Conservation (phyloP, 2,329 filamentous ascomycete species). For the Trichoderma oligosporum region DNA sequence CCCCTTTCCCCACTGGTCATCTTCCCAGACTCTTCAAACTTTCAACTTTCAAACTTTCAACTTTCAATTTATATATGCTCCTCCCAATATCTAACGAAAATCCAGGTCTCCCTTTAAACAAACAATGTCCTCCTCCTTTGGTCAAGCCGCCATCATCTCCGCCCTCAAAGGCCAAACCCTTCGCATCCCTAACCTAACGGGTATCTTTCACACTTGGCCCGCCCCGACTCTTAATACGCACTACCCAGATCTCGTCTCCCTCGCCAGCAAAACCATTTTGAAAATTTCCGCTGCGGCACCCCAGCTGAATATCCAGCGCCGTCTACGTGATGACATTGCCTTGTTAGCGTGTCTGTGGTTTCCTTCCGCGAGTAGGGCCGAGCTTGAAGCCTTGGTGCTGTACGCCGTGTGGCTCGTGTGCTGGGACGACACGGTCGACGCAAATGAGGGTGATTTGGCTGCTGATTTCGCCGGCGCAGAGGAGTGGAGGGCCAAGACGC, state of each 20-base stretch:
- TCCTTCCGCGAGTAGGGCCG: constrained; percentile 22
- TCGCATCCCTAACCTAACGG: constrained; percentile 27
- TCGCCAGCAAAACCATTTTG: constrained; percentile 26
- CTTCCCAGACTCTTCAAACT: too few relatives aligned
- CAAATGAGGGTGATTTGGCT: constrained; percentile 29
- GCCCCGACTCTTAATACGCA: constrained; percentile 24
- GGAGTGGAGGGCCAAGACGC: constrained; percentile 26
- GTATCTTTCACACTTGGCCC: constrained; percentile 29
- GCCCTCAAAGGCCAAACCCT: constrained; percentile 30
- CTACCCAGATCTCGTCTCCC: constrained; percentile 22
- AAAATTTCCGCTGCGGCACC: constrained; percentile 36
- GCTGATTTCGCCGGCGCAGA: constrained; percentile 28
- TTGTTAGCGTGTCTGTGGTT: constrained; percentile 24
- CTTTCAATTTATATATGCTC: not conserved
- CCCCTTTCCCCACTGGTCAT: too few relatives aligned
- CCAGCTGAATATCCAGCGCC: constrained; percentile 16
- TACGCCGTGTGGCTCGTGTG: constrained; percentile 32
- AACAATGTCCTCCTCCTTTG: not conserved
- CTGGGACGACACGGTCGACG: constrained; percentile 35
- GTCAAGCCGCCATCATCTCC: constrained; percentile 23
- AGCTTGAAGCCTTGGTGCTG: constrained; percentile 26
- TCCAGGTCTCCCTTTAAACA: not conserved
- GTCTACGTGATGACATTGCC: constrained; percentile 35
- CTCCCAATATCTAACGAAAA: not conserved
- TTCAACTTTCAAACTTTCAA: too few relatives aligned